These are phyloP conservation scores for Fusarium compactum DNA, from an alignment of 2,329 filamentous ascomycete species.

Conservation along the genomic window DNA sequence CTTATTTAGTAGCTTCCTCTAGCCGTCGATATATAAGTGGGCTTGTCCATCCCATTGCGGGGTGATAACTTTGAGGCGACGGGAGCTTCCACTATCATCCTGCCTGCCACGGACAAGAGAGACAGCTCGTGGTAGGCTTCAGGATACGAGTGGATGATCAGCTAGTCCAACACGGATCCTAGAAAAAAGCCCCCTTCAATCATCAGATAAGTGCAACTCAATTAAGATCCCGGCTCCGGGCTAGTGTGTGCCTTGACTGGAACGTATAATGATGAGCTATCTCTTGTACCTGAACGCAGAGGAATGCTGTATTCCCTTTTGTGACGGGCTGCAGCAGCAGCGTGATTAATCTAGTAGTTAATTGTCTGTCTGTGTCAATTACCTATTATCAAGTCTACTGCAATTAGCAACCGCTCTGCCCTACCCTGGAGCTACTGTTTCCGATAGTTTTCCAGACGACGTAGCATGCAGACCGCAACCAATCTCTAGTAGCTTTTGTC, in stretches of 20 bases:
- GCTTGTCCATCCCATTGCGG: slow-evolving; percentile 6
- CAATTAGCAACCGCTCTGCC: neutral
- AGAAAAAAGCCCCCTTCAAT: slow-evolving; percentile 3
- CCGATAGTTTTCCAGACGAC: neutral
- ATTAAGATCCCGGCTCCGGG: slow-evolving; percentile 18
- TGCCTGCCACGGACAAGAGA: neutral
- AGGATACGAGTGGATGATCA: slow-evolving; percentile 16
- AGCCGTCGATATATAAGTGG: slow-evolving; percentile 7
- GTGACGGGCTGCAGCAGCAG: neutral
- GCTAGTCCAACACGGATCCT: slow-evolving; percentile 16
- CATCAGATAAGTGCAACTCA: neutral
- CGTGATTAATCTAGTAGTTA: neutral
- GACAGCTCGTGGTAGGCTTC: neutral
- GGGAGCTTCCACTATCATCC: slow-evolving; percentile 8
- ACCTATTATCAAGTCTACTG: neutral
- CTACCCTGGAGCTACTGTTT: slow-evolving; percentile 15
- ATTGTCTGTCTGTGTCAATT: neutral
- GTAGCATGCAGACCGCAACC: neutral
- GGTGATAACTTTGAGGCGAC: slow-evolving; percentile 8
- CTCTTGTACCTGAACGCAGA: slow-evolving; percentile 6
- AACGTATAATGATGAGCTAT: slow-evolving; percentile 18
- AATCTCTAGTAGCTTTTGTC: neutral
- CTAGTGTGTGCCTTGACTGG: slow-evolving; percentile 22
- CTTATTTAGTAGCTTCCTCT: slow-evolving; percentile 1
- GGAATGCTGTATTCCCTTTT: slow-evolving; percentile 17